Percentiles rank a stretch among this genome's conserved stretches.
Evolutionary conservation across 2,329 filamentous ascomycete genomes (phyloP).

Genomic region (Immersiporthe knoxdaviesiana): DNA sequence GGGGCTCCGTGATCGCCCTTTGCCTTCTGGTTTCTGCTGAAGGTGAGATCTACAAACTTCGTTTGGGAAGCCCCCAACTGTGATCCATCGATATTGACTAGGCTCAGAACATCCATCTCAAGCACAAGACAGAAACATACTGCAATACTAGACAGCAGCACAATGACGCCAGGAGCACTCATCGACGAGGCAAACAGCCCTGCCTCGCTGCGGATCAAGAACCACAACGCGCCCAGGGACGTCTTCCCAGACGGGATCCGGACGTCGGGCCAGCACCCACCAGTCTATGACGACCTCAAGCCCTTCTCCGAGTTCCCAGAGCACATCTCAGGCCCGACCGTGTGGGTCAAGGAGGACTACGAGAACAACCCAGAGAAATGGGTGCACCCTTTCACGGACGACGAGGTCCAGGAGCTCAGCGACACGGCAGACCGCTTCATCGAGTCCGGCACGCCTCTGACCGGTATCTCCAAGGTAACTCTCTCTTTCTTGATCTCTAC

Average conservation of each 20-base stretch:
- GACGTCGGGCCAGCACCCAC: slow-evolving; percentile 71
- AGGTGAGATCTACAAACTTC: not conserved
- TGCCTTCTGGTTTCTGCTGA: not conserved
- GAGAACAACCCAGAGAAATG: slow-evolving; percentile 66
- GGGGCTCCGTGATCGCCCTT: slow-evolving; percentile 1
- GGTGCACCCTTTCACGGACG: slow-evolving; percentile 69
- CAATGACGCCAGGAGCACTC: slow-evolving; percentile 31
- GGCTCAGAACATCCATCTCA: not conserved
- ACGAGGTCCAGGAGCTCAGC: slow-evolving; percentile 70
- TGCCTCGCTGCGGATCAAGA: slow-evolving; percentile 33
- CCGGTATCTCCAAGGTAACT: slow-evolving; percentile 58
- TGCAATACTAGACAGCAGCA: slow-evolving; percentile 7
- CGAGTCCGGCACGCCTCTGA: slow-evolving; percentile 65
- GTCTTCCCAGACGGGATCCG: slow-evolving; percentile 54
- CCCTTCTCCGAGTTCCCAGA: slow-evolving; percentile 73
- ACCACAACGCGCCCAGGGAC: slow-evolving; percentile 40
- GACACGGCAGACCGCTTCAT: slow-evolving; percentile 71
- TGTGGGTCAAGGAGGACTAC: slow-evolving; percentile 72
- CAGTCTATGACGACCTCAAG: slow-evolving; percentile 65
- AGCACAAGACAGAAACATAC: not conserved
- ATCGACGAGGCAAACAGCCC: slow-evolving; percentile 22
- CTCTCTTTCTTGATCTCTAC: too few relatives aligned
- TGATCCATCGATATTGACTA: not conserved
- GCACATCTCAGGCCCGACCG: slow-evolving; percentile 70
- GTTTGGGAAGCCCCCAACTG: not conserved